phyloP scores from a whole-genome alignment of 805 yeast genomes.

The Zygoascus biomembranicola region DNA sequence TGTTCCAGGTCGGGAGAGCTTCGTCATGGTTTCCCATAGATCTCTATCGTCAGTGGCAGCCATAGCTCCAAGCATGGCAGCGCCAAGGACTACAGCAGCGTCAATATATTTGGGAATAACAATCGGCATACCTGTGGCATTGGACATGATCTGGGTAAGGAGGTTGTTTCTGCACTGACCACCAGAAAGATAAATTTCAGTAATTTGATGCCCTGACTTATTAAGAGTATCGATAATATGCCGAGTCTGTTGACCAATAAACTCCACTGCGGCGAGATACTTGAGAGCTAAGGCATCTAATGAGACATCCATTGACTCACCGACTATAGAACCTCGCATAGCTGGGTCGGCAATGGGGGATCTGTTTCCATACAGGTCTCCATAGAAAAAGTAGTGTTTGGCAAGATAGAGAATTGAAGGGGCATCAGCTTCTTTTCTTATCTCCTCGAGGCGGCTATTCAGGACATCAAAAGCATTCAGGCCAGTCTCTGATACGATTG shows the following conservation, averaged over 20 bases:
- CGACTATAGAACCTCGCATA: conserved; percentile 89
- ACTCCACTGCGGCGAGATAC: conserved; percentile 92
- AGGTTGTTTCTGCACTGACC: conserved; percentile 94
- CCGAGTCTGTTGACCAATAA: conserved; percentile 94
- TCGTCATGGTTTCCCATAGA: conserved; percentile 82
- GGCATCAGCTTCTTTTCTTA: conserved; percentile 47
- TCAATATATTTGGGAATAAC: conserved; percentile 92
- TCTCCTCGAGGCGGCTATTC: conserved; percentile 62
- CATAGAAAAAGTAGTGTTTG: conserved; percentile 82
- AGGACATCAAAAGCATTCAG: conserved; percentile 75
- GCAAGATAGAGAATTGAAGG: conserved; percentile 76
- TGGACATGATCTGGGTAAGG: conserved; percentile 82
- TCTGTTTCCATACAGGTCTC: conserved; percentile 94
- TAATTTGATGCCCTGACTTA: conserved; percentile 65
- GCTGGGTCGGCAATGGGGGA: conserved; percentile 94
- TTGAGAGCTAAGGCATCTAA: conserved; percentile 76
- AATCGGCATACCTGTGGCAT: conserved; percentile 86
- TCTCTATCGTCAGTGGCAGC: conserved; percentile 58
- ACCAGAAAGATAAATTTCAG: conserved; percentile 81
- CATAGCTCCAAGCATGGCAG: conserved; percentile 90
- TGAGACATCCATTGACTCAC: conserved; percentile 85
- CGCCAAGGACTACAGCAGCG: conserved; percentile 94
- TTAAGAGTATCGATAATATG: conserved; percentile 87
- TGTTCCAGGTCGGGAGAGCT: conserved; percentile 74
- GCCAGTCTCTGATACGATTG: conserved; percentile 51